These are phyloP conservation scores for Trametes cingulata DNA, from an alignment of 768 basidiomycete genomes.

Conservation along the genomic window DNA sequence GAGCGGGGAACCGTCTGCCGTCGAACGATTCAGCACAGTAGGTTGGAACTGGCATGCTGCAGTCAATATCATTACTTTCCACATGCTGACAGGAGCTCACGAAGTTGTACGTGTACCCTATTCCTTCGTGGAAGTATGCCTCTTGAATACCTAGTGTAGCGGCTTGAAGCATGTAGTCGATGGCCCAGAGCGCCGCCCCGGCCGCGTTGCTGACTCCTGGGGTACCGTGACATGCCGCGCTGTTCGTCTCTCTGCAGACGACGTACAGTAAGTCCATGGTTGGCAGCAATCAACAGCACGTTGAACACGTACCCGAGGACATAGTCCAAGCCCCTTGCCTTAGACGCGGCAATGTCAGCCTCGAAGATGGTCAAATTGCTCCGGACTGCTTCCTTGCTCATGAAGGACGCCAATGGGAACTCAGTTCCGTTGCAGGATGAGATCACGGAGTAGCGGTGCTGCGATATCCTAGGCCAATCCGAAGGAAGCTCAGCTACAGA, in stretches of 20 bases:
- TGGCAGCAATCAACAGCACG: no score
- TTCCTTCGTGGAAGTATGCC: slow-evolving; percentile 64
- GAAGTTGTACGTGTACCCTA: slow-evolving; percentile 72
- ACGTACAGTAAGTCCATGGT: not conserved
- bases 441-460: slow-evolving; percentile 49
- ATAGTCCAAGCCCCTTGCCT: slow-evolving; percentile 49
- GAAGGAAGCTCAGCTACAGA: no score
- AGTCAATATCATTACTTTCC: no score
- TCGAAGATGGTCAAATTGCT: slow-evolving; percentile 53
- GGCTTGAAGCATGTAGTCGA: slow-evolving; percentile 66
- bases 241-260: slow-evolving; percentile 32
- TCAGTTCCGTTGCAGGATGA: slow-evolving; percentile 58
- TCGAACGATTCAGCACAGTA: slow-evolving; percentile 54
- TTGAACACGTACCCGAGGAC: slow-evolving; percentile 48
- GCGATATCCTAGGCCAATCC: slow-evolving; percentile 38
- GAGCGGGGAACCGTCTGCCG: slow-evolving; percentile 53
- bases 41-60: slow-evolving; percentile 58
- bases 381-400: slow-evolving; percentile 57
- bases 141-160: slow-evolving; percentile 54
- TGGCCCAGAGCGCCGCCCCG: slow-evolving; percentile 66
- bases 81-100: slow-evolving; percentile 41
- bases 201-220: slow-evolving; percentile 66
- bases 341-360: slow-evolving; percentile 55
- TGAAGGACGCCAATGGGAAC: slow-evolving; percentile 59
- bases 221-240: slow-evolving; percentile 42